Percentiles rank a stretch among this genome's conserved stretches.
Conservation (phyloP, 1,139 yeast genomes). For the Magnusiomyces suaveolens region DNA sequence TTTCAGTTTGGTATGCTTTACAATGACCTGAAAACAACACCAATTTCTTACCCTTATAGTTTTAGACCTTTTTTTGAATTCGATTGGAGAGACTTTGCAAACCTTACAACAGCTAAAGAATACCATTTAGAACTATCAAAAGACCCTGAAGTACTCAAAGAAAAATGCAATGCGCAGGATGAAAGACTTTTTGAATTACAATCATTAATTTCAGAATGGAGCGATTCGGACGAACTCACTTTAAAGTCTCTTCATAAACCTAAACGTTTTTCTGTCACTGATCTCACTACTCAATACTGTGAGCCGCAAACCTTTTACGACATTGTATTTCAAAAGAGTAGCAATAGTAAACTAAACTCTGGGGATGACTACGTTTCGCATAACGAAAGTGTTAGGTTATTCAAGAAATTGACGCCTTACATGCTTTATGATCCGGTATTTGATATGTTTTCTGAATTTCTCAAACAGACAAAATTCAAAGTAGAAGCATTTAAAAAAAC, state of each 20-base stretch:
- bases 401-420: background rate
- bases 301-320: slow-evolving; percentile 23
- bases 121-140: background rate
- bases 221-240: background rate
- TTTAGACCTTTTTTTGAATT: background rate
- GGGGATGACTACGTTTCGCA: background rate
- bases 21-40: no score
- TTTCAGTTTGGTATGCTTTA: no score
- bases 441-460: background rate
- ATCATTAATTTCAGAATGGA: background rate
- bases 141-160: background rate
- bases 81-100: background rate
- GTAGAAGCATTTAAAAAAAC: background rate
- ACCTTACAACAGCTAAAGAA: background rate
- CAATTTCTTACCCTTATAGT: no score
- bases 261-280: slow-evolving; percentile 24
- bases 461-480: background rate
- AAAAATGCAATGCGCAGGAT: background rate
- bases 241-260: background rate
- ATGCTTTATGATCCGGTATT: background rate
- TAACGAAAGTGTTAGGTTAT: background rate
- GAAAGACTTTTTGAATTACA: background rate
- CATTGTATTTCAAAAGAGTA: background rate
- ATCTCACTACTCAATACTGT: slow-evolving; percentile 25
- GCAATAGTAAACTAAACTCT: background rate